Conservation (phyloP, 805 yeast genomes). For the Candida sithepensis region DNA sequence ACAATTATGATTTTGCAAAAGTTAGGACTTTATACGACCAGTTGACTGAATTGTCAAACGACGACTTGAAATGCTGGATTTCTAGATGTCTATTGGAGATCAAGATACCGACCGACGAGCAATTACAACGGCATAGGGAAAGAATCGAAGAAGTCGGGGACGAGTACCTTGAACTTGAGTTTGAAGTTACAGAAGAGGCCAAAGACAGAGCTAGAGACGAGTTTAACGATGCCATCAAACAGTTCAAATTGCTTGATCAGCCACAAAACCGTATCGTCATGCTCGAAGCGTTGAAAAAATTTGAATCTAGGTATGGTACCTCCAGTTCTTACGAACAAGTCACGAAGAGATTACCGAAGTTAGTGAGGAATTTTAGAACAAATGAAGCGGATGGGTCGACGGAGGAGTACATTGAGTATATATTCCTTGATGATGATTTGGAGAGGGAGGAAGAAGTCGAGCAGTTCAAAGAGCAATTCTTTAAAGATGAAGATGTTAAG, state of each 20-base stretch:
- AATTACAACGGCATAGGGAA: constrained; percentile 35
- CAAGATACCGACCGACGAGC: constrained; percentile 54
- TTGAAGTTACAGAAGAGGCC: constrained; percentile 43
- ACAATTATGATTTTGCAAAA: constrained; percentile 50
- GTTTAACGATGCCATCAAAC: constrained; percentile 50
- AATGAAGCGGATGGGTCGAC: constrained; percentile 40
- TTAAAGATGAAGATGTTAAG: constrained; percentile 4
- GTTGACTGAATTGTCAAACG: constrained; percentile 31
- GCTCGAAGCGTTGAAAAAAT: constrained; percentile 58
- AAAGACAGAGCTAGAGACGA: constrained; percentile 47
- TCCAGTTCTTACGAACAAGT: constrained; percentile 34
- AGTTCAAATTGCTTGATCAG: constrained; percentile 36
- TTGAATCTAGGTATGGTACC: constrained; percentile 63
- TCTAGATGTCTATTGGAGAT: constrained; percentile 70
- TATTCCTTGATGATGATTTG: constrained; percentile 61
- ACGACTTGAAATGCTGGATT: constrained; percentile 50
- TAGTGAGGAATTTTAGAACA: constrained; percentile 42
- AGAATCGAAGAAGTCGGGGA: constrained; percentile 23
- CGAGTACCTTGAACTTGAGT: constrained; percentile 47
- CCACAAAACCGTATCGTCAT: constrained; percentile 46
- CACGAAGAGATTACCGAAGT: constrained; percentile 48
- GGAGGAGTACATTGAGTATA: constrained; percentile 55
- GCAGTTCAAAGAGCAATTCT: constrained; percentile 4
- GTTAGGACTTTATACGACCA: constrained; percentile 52
- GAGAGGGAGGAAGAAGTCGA: constrained; percentile 15